Evolutionary conservation across 148 eudicot species (phyloP).

Genomic region (Euryodendron excelsum): DNA sequence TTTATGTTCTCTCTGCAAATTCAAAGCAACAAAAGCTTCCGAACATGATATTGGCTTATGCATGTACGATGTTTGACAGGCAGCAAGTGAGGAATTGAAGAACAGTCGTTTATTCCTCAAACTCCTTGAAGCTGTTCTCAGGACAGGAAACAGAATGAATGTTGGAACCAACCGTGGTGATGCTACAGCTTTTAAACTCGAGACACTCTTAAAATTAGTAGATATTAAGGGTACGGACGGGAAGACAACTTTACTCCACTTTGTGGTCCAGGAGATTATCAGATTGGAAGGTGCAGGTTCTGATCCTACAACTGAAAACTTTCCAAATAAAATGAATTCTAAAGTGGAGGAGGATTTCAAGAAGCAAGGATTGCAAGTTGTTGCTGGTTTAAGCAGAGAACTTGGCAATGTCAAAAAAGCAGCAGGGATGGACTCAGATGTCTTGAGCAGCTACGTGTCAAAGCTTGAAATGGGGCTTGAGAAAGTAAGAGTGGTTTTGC

Average conservation of each 20-base stretch:
- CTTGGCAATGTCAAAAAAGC: conserved; percentile 76
- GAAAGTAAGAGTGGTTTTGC: conserved; percentile 54
- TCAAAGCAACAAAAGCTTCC: neutral
- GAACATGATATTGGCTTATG: neutral
- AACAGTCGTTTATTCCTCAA: conserved; percentile 57
- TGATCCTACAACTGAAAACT: conserved; percentile 28
- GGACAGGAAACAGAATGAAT: conserved; percentile 97
- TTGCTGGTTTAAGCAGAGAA: conserved; percentile 75
- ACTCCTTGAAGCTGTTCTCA: conserved; percentile 55
- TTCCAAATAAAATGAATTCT: conserved; percentile 33
- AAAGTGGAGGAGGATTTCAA: conserved; percentile 61
- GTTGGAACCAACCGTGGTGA: conserved; percentile 96
- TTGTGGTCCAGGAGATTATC: conserved; percentile 96
- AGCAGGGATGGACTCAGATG: conserved; percentile 95
- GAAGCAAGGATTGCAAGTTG: conserved; percentile 78
- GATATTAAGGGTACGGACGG: conserved; percentile 95
- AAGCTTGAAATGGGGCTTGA: conserved; percentile 88
- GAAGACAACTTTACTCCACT: conserved; percentile 93
- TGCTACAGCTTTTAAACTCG: conserved; percentile 88
- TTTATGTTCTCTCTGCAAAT: neutral
- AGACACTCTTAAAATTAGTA: conserved; percentile 76
- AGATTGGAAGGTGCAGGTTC: conserved; percentile 68
- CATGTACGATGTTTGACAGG: no score
- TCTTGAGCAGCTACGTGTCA: conserved; percentile 70
- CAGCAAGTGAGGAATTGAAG: no score